phyloP scores from a whole-genome alignment of 2,329 filamentous ascomycete genomes.

The Trichoderma sp. region DNA sequence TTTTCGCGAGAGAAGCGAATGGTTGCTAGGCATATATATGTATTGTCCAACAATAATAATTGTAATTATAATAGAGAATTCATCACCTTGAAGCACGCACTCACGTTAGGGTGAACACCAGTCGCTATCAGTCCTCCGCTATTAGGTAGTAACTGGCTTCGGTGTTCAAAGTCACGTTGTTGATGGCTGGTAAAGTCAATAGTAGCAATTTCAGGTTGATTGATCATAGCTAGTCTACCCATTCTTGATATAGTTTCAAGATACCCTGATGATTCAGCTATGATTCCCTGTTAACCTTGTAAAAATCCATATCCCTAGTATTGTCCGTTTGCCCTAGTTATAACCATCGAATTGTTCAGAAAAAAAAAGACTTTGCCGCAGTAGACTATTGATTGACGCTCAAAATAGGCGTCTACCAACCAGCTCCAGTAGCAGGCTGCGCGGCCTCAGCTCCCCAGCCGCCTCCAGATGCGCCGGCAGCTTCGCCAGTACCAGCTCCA shows the following conservation, averaged over 20 bases:
- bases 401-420: neutral
- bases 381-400: neutral
- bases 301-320: neutral
- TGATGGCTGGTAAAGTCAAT: neutral
- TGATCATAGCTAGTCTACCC: neutral
- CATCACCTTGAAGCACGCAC: no score
- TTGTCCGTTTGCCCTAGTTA: neutral
- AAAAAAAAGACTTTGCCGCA: neutral
- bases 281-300: neutral
- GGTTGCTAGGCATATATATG: neutral
- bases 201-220: neutral
- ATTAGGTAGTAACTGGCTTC: neutral
- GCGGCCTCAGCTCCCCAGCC: slow-evolving; percentile 28
- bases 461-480: slow-evolving; percentile 17
- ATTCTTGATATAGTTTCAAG: slow-evolving; percentile 11
- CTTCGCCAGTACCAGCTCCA: slow-evolving; percentile 32
- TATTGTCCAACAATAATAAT: neutral
- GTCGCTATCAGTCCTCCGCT: neutral
- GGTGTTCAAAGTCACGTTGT: neutral
- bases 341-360: neutral
- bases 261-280: neutral
- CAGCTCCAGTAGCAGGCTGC: neutral
- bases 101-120: neutral
- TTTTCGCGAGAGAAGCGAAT: neutral
- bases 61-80: slow-evolving; percentile 4